Conservation (phyloP, 2,329 filamentous ascomycete species). For the Xylogone sp. region DNA sequence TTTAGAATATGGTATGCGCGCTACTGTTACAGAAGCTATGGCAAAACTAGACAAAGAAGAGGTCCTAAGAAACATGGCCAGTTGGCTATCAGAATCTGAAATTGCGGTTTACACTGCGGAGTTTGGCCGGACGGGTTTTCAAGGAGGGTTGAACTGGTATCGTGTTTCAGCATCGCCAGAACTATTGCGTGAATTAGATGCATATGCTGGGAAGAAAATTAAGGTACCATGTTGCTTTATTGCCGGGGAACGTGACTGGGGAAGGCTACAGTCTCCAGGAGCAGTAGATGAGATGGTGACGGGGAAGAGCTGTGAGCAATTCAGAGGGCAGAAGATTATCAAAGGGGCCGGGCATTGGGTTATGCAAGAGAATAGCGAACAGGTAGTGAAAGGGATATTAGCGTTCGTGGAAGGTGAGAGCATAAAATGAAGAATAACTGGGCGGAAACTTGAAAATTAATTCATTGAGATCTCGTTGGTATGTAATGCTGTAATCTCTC, state of each 20-base stretch:
- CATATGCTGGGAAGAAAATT: conserved; percentile 58
- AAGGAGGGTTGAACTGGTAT: conserved; percentile 66
- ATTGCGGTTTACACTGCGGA: conserved; percentile 57
- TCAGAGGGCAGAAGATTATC: conserved; percentile 48
- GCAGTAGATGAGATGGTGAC: conserved; percentile 51
- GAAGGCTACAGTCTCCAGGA: conserved; percentile 63
- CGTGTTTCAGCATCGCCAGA: conserved; percentile 50
- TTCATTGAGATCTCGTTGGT: too few relatives aligned
- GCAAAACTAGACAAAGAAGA: too few relatives aligned
- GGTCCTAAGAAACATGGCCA: too few relatives aligned
- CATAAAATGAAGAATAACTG: too few relatives aligned
- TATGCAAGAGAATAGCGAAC: conserved; percentile 60
- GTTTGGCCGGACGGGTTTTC: conserved; percentile 59
- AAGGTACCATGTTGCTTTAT: conserved; percentile 59
- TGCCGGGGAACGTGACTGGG: conserved; percentile 62
- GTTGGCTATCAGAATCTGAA: conserved; percentile 56
- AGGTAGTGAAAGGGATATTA: background rate
- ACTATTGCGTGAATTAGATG: conserved; percentile 45
- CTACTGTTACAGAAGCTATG: conserved; percentile 47
- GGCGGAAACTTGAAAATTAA: too few relatives aligned
- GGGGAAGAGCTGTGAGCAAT: conserved; percentile 46
- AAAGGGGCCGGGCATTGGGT: conserved; percentile 67
- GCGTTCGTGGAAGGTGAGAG: too few relatives aligned
- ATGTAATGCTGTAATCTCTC: too few relatives aligned
- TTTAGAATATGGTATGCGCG: conserved; percentile 52